Evolutionary conservation across 1,139 yeast genomes (phyloP), one percentile per base, ranked within the genome.

Genomic region (Arxiozyma telluris): DNA sequence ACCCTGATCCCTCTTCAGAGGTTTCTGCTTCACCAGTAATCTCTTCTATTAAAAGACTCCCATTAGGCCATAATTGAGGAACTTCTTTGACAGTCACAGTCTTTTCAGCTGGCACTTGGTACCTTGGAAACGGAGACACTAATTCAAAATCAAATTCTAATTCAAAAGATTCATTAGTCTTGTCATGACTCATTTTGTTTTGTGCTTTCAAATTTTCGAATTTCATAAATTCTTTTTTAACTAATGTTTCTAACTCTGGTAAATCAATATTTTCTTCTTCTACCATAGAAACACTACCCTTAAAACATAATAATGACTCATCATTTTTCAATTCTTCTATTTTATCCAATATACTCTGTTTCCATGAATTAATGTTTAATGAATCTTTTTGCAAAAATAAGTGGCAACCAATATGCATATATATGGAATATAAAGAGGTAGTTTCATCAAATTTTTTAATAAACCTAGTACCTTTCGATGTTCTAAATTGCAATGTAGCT

Each of bases 391-490:
- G 49, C 22, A 71, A 47, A 53, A 64, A 66, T 39, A 70, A 50
- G 46, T 66, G 63, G 18, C 71, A 71, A 57, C 85, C 89, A 47
- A 87, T 80, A 61, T 76, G 81, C 48, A 82, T 75, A 66, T 88
- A 89, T 5, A 91, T 67, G 43, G 86, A 86, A 48, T 74, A 74
- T n/a, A 84, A 65, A 0, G 81, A 71, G 18, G 79, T 74, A 6
- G 69, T 64, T 23, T 78, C 76, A 30, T 71, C 64, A 55, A 89
- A 80, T 52, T 76, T 76, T 54, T 81, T 79, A 9, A 87, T 74
- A 2, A 83, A 66, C 50, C 95, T 74, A 50, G 76, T 76, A 1
- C 97, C 96, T 44, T 78, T 68, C 3, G 81, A 73, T 41, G 80
- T 70, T 55, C 87, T 73, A 48, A 84, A 70, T 57, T 73, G 73